phyloP scores from a whole-genome alignment of 192 early-diverging fungal species.

The Funneliformis geosporum region DNA sequence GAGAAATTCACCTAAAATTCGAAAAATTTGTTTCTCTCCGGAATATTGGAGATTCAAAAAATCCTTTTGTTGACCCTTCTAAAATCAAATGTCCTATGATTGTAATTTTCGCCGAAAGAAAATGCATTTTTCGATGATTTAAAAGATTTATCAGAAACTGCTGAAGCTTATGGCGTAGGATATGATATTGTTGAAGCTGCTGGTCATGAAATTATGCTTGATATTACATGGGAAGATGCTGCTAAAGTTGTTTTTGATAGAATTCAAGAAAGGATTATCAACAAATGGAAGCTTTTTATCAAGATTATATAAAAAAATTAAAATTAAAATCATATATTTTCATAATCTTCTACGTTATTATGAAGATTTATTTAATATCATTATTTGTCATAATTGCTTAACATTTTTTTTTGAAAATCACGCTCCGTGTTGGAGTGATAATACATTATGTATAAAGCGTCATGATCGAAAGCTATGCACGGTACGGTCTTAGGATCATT shows the following conservation, averaged over 20 bases:
- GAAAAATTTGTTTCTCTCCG: not conserved
- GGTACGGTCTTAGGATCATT: too few relatives aligned
- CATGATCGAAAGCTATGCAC: too few relatives aligned
- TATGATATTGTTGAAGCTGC: not conserved
- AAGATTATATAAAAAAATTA: too few relatives aligned
- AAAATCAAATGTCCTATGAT: not conserved
- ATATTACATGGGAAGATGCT: not conserved
- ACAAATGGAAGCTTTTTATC: not conserved
- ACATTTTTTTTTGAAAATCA: too few relatives aligned
- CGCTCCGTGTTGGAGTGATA: too few relatives aligned
- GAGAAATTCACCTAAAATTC: not conserved
- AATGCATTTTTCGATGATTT: not conserved
- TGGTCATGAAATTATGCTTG: not conserved
- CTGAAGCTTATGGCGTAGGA: not conserved
- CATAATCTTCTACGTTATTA: too few relatives aligned
- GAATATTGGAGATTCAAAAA: not conserved
- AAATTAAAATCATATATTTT: too few relatives aligned
- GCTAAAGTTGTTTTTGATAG: not conserved
- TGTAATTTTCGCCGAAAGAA: not conserved
- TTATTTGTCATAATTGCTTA: too few relatives aligned
- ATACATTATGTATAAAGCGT: too few relatives aligned
- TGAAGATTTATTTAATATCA: too few relatives aligned
- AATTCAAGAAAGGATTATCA: not conserved
- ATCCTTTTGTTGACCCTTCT: not conserved
- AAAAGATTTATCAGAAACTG: not conserved